Evolutionary conservation across 2,329 filamentous ascomycete species (phyloP), one percentile per base, ranked within the genome.

Genomic region (Cercospora sp.): DNA sequence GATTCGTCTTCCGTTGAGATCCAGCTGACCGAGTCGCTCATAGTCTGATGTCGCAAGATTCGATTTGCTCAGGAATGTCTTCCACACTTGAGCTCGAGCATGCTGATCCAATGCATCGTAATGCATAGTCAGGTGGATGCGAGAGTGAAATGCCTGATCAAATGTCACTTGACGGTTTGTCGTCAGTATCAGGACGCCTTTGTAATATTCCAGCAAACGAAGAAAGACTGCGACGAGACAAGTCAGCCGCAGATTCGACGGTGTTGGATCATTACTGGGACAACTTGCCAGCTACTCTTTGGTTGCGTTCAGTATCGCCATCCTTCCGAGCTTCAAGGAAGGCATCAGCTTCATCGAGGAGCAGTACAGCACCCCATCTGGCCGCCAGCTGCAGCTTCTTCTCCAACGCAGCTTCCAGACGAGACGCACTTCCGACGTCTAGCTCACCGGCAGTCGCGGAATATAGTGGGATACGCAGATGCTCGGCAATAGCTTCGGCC

Each of bases 331-430:
- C 77, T 75, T 88, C 85, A 8, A 89, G 83, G 76, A 87, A 89
- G 18, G 88, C 85, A 66, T 89, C 87, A 2, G 85, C 86, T 75
- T 89, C 87, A 73, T 88, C 86, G 6, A 88, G 80, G 2, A 88
- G 80, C 7, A 87, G 81, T 3, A 88, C 80, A 13, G 84, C 84
- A 3, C 82, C 81, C 78, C 85, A 88, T 3, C 81, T 82, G 72
- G 84, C 80, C 34, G 83, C 85, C 5, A 86, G 79, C 51, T 82
- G 74, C 7, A 86, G 79, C 12, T 37, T 13, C 32, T 37, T 37
- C 12, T 37, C 32, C 32, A 37, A 5, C 13, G 10, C 10, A 37
- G 32, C 32, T 13, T 37, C 12, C 12, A 37, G 32, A 5, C 3
- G 10, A 37, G 5, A 5, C 32, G 32, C 13, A 2, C 5, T 37